phyloP scores from a whole-genome alignment of 2,329 filamentous ascomycete genomes.

The Macrophomina tecta region DNA sequence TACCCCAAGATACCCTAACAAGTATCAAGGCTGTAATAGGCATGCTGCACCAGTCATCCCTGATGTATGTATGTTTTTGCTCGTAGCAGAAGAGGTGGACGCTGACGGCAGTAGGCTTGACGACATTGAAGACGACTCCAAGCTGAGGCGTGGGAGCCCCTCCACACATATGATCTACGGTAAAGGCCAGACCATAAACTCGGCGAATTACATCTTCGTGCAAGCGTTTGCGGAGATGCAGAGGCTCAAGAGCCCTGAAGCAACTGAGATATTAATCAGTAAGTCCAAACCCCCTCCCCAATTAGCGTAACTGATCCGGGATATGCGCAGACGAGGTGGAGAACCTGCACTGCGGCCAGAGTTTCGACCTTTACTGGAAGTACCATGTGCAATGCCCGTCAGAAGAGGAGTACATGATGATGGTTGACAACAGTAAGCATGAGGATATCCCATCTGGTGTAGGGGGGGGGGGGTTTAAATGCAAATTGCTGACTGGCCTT shows the following conservation, averaged over 20 bases:
- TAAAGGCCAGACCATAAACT: slow-evolving; percentile 58
- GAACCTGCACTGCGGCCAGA: slow-evolving; percentile 55
- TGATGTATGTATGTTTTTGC: not conserved
- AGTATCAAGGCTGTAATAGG: not conserved
- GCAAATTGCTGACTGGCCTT: not conserved
- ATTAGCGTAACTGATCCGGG: not conserved
- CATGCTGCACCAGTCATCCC: not conserved
- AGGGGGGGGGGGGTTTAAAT: not conserved
- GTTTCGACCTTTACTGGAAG: slow-evolving; percentile 57
- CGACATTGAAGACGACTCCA: slow-evolving; percentile 57
- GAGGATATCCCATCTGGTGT: too few relatives aligned
- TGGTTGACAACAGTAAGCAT: slow-evolving; percentile 49
- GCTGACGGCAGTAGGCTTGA: slow-evolving; percentile 38
- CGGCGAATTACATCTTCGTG: slow-evolving; percentile 57
- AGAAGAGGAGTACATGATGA: slow-evolving; percentile 55
- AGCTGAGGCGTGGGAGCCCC: slow-evolving; percentile 55
- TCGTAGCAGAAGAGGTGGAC: not conserved
- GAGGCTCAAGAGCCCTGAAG: slow-evolving; percentile 2
- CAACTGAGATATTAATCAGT: not conserved
- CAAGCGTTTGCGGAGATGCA: slow-evolving; percentile 50
- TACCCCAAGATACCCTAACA: not conserved
- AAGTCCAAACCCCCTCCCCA: not conserved
- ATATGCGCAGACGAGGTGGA: slow-evolving; percentile 46
- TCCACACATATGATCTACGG: slow-evolving; percentile 59
- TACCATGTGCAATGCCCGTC: slow-evolving; percentile 53